Evolutionary conservation across 2,329 filamentous ascomycete species (phyloP).

Genomic region (Aspergillaceae sp.): DNA sequence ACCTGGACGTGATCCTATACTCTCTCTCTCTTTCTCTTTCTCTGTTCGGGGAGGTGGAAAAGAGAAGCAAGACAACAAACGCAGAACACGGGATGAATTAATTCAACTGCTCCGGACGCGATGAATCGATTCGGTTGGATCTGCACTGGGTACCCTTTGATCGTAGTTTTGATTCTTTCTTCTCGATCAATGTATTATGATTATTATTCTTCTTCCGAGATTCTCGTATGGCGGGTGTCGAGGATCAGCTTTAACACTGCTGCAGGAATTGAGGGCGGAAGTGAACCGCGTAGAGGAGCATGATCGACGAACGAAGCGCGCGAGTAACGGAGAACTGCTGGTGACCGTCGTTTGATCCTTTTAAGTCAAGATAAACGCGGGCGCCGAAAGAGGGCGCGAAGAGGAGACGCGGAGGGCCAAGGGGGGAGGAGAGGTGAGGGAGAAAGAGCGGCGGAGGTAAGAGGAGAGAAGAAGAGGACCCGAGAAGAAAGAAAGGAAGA

Average conservation of each 20-base stretch:
- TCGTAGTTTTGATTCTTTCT: too few relatives aligned
- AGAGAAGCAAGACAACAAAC: too few relatives aligned
- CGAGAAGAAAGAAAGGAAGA: constrained; percentile 10
- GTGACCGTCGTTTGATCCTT: constrained; percentile 7
- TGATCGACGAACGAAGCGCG: constrained; percentile 12
- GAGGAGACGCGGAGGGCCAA: constrained; percentile 10
- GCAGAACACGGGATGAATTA: too few relatives aligned
- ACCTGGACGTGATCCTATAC: too few relatives aligned
- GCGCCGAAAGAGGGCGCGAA: constrained; percentile 10
- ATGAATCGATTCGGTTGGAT: too few relatives aligned
- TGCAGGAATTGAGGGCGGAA: constrained; percentile 13
- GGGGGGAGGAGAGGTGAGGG: constrained; percentile 10
- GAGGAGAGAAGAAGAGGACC: constrained; percentile 11
- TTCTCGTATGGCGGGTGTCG: too few relatives aligned
- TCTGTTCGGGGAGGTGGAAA: too few relatives aligned
- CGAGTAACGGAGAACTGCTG: constrained; percentile 3
- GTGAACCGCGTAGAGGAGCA: constrained; percentile 13
- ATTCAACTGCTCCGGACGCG: too few relatives aligned
- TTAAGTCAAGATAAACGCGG: constrained; percentile 14
- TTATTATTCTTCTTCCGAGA: neutral
- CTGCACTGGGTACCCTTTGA: too few relatives aligned
- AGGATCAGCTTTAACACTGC: constrained; percentile 10
- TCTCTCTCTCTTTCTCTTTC: too few relatives aligned
- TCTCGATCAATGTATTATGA: neutral
- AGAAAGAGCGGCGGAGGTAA: constrained; percentile 4